Conservation (phyloP, 371 early-diverging fungal genomes). For the Rhizomucor pusillus region DNA sequence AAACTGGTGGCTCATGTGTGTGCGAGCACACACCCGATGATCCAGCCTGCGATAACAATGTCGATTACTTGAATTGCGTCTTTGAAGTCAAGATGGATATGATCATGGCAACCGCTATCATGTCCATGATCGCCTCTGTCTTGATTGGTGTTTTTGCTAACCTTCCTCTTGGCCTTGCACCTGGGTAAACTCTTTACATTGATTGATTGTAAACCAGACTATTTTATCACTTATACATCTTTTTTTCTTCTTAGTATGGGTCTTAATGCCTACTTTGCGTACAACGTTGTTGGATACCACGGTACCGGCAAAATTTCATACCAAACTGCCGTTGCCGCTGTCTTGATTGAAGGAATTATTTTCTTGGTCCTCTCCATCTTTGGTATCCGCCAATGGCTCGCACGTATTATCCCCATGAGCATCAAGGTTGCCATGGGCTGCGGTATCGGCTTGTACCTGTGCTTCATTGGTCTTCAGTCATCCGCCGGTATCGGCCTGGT, state of each 20-base stretch:
- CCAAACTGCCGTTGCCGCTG: constrained; percentile 71
- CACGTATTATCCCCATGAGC: constrained; percentile 66
- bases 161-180: constrained; percentile 75
- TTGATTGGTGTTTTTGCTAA: constrained; percentile 73
- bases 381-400: constrained; percentile 79
- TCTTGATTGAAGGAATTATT: constrained; percentile 78
- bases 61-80: constrained; percentile 60
- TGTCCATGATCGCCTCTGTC: constrained; percentile 62
- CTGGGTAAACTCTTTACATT: constrained; percentile 35
- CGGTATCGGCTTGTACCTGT: constrained; percentile 76
- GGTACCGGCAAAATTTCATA: constrained; percentile 70
- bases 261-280: constrained; percentile 79
- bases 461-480: constrained; percentile 73
- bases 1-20: constrained; percentile 74
- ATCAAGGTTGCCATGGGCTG: constrained; percentile 74
- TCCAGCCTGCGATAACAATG: constrained; percentile 41
- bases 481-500: constrained; percentile 80
- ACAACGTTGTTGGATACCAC: constrained; percentile 76
- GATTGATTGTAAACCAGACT: neutral
- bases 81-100: constrained; percentile 63
- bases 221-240: neutral
- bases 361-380: constrained; percentile 69
- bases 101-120: constrained; percentile 70
- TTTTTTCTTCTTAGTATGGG: constrained; percentile 55
- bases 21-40: constrained; percentile 50